Base-by-base conservation (phyloP, 2,329 filamentous ascomycete species). In the Aureobasidium lini region DNA sequence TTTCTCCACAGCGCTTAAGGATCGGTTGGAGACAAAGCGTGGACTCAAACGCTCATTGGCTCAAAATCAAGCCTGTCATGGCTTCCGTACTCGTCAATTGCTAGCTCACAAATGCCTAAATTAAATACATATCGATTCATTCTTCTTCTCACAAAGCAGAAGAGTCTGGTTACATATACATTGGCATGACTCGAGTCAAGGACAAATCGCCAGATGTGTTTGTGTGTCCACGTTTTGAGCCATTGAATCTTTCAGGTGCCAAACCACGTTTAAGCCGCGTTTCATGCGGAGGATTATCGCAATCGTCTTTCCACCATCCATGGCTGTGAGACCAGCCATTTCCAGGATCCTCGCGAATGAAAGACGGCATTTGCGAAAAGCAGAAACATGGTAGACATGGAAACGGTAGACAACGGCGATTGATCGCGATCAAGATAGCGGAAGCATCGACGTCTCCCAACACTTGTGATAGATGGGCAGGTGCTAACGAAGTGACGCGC, bases 1-100 rank as follows among this genome's bases (percentile, higher is more conserved):
- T 28, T 46, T 46, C 52, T 46, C 52, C 52, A 56, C 39, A 56
- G 52, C 52, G 52, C 52, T 37, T 56, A 56, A 34, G 9, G 23
- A 29, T 54, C 52, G 52, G 31, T 56, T 46, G 40, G 31, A 46
- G 50, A 42, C 39, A 37, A 43, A 15, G 23, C 10, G n/a, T 37
- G 39, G 29, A 15, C 39, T 34, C 16, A 11, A 40, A 23, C 40
- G n/a, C 39, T 32, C 50, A 54, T 54, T 54, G 39, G 39, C 18
- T 34, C 39, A n/a, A 34, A 18, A 53, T 32, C 6, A 42, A 53
- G 28, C 49, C 49, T 54, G 34, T 52, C 48, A 52, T 52, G 48
- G 13, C 36, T 40, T 29, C 28, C 16, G 31, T 49, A 37, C 32
- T 37, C 32, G 16, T n/a, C 16, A 18, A n/a, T 36, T 36, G 23